These are phyloP conservation scores for Lagerstroemia speciosa DNA, from an alignment of 345 rosid genomes.

Conservation along the genomic window DNA sequence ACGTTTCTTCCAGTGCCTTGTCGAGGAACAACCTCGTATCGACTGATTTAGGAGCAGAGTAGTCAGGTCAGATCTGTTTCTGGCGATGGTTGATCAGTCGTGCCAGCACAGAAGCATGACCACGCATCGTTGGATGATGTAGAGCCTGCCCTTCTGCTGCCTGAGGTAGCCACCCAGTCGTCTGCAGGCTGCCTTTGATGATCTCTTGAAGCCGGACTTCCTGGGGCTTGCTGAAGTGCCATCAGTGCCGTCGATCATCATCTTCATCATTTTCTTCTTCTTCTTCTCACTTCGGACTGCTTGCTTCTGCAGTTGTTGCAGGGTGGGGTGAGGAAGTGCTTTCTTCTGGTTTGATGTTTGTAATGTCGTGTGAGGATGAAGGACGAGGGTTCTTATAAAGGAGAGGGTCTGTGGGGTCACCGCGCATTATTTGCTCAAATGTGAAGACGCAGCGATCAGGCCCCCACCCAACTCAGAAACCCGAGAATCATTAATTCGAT, in stretches of 20 bases:
- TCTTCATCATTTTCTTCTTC: not conserved
- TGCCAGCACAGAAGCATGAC: conserved; percentile 83
- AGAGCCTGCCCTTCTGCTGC: conserved; percentile 66
- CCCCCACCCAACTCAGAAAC: too few species aligned
- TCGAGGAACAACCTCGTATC: too few species aligned
- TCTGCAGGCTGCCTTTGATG: conserved; percentile 32
- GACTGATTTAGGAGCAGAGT: not conserved
- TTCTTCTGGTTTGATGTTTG: too few species aligned
- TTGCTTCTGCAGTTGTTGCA: not conserved
- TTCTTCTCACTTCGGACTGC: not conserved
- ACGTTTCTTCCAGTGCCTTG: too few species aligned
- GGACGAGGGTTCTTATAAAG: too few species aligned
- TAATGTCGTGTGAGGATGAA: too few species aligned
- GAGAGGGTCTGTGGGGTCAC: too few species aligned
- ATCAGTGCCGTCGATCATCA: not conserved
- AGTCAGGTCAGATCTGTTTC: too few species aligned
- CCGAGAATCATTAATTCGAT: too few species aligned
- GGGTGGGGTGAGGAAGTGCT: too few species aligned
- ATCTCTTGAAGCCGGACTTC: conserved; percentile 19
- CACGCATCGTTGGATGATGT: conserved; percentile 67
- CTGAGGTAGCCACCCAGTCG: conserved; percentile 63
- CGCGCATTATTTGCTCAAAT: too few species aligned
- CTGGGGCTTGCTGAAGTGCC: not conserved
- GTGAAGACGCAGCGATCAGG: too few species aligned
- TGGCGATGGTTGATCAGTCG: conserved; percentile 26